A percentile compares a stretch with the other conserved stretches of the same genome.
Evolutionary conservation across 2,329 filamentous ascomycete species (phyloP).

Genomic region (Lecanosticta acicola): DNA sequence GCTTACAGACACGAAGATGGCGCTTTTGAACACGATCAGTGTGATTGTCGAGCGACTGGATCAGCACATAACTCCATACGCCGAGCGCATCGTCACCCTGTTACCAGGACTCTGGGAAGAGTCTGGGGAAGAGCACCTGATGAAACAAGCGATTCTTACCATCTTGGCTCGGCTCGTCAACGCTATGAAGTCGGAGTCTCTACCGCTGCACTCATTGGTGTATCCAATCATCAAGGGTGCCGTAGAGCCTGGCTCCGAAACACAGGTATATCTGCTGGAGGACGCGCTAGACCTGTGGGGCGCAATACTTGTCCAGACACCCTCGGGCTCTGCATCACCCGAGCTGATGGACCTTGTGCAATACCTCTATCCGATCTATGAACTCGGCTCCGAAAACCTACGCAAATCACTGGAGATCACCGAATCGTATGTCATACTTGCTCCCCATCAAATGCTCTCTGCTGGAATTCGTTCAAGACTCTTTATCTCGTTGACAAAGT

Average conservation of each 20-base stretch:
- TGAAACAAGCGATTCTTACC: slow-evolving; percentile 88
- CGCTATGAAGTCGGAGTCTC: slow-evolving; percentile 72
- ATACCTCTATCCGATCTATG: slow-evolving; percentile 44
- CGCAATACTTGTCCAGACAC: slow-evolving; percentile 62
- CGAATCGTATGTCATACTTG: slow-evolving; percentile 45
- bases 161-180: slow-evolving; percentile 80
- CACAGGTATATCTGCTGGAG: slow-evolving; percentile 78
- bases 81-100: slow-evolving; percentile 74
- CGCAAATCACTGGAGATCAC: slow-evolving; percentile 46
- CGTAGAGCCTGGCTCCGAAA: slow-evolving; percentile 65
- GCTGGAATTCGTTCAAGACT: slow-evolving; percentile 37
- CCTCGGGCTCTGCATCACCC: slow-evolving; percentile 35
- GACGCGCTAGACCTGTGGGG: slow-evolving; percentile 89
- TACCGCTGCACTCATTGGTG: slow-evolving; percentile 72
- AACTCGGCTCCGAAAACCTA: slow-evolving; percentile 45
- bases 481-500: slow-evolving; percentile 36
- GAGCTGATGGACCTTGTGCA: slow-evolving; percentile 41
- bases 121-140: slow-evolving; percentile 79
- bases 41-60: slow-evolving; percentile 78
- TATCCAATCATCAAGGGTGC: slow-evolving; percentile 77
- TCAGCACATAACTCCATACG: slow-evolving; percentile 59
- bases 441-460: slow-evolving; percentile 43
- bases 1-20: slow-evolving; percentile 82
- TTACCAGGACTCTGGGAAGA: slow-evolving; percentile 80
- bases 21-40: slow-evolving; percentile 78